Percentiles rank a stretch among this genome's conserved stretches.
Conservation (phyloP, 352 stramenopile species). For the Pythium monospermum region DNA sequence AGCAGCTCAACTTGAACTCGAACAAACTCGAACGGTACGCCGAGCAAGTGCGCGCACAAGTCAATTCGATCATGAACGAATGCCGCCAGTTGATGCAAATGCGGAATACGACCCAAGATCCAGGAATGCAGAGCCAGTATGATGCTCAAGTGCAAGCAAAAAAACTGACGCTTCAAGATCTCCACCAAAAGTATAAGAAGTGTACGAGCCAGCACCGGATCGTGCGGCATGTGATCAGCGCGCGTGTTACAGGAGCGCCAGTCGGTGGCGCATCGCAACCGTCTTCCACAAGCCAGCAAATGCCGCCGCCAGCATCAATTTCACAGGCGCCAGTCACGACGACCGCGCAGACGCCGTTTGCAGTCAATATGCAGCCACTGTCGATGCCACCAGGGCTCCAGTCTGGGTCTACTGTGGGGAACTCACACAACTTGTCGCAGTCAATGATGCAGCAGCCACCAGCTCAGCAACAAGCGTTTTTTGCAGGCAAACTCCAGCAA, state of each 20-base stretch:
- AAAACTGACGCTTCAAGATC: constrained; percentile 57
- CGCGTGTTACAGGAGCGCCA: constrained; percentile 19
- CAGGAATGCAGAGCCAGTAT: constrained; percentile 48
- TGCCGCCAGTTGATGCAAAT: constrained; percentile 72
- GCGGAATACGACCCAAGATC: constrained; percentile 68
- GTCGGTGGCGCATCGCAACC: background rate
- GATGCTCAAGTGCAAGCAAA: constrained; percentile 72
- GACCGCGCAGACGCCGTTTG: constrained; percentile 9
- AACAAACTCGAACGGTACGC: constrained; percentile 80
- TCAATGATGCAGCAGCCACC: background rate
- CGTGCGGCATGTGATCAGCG: constrained; percentile 77
- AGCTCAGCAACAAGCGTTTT: background rate
- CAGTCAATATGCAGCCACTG: constrained; percentile 19
- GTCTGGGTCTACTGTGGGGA: background rate
- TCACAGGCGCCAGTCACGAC: background rate
- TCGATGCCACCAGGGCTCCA: constrained; percentile 21
- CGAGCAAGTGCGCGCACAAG: constrained; percentile 69
- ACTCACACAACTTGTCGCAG: constrained; percentile 4
- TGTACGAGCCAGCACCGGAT: constrained; percentile 74
- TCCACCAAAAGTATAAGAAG: constrained; percentile 78
- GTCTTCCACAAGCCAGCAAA: background rate
- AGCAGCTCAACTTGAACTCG: constrained; percentile 74
- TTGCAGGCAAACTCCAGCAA: background rate
- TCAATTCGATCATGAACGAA: constrained; percentile 83
- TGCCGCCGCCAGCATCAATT: background rate